phyloP scores from a whole-genome alignment of 352 stramenopile species.

The Globisporangium polare region DNA sequence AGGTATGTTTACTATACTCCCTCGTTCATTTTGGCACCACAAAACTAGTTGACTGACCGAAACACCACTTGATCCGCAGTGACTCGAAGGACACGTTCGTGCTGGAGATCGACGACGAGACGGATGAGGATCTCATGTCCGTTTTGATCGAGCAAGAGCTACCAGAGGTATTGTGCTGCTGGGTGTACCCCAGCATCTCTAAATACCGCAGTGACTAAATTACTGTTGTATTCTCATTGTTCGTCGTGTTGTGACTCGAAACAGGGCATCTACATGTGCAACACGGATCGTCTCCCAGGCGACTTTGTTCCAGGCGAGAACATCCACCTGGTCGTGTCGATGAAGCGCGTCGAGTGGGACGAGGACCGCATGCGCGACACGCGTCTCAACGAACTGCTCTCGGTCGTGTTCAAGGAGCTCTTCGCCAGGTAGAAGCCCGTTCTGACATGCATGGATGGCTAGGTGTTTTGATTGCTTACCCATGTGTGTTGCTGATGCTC shows the following conservation, averaged over 20 bases:
- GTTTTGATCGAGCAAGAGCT: constrained; percentile 86
- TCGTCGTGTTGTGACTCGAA: no score
- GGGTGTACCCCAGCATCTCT: not conserved
- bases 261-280: constrained; percentile 84
- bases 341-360: constrained; percentile 87
- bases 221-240: no score
- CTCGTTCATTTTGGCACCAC: not conserved
- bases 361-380: constrained; percentile 86
- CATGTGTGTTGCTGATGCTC: not conserved
- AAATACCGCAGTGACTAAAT: no score
- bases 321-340: constrained; percentile 82
- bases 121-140: constrained; percentile 90
- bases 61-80: constrained; percentile 19
- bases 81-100: constrained; percentile 87
- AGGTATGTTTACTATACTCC: constrained; percentile 17
- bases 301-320: constrained; percentile 70
- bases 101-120: constrained; percentile 91
- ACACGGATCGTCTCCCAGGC: constrained; percentile 72
- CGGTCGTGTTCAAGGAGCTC: constrained; percentile 80
- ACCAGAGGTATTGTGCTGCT: constrained; percentile 38
- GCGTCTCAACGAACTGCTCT: constrained; percentile 78
- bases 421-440: constrained; percentile 59
- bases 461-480: not conserved
- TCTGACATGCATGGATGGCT: not conserved
- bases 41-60: not conserved